These are phyloP conservation scores for Pestalotiopsis sp. DNA, from an alignment of 2,329 filamentous ascomycete species.

Conservation along the genomic window DNA sequence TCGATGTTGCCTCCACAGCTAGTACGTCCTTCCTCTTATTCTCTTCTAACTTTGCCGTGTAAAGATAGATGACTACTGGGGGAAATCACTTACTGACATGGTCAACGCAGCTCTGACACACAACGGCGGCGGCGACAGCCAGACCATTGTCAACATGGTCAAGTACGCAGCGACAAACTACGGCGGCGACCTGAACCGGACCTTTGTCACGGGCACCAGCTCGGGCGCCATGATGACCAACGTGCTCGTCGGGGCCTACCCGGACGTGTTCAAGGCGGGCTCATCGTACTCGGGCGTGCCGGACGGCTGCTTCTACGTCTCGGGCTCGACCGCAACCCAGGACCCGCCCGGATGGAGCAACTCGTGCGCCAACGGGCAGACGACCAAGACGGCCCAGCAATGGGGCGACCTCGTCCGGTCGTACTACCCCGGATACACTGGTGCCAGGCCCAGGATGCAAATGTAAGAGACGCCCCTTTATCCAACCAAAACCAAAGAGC, in stretches of 20 bases:
- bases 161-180: conserved; percentile 36
- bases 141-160: conserved; percentile 42
- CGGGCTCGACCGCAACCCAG: conserved; percentile 38
- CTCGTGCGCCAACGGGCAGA: conserved; percentile 54
- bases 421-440: conserved; percentile 56
- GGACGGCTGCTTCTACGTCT: conserved; percentile 23
- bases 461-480: conserved; percentile 26
- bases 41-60: no score
- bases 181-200: conserved; percentile 31
- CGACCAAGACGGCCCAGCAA: conserved; percentile 39
- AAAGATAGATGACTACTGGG: not conserved
- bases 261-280: conserved; percentile 49
- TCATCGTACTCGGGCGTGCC: conserved; percentile 49
- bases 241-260: conserved; percentile 49
- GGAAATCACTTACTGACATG: not conserved
- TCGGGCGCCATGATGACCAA: conserved; percentile 37
- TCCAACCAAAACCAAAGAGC: not conserved
- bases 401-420: conserved; percentile 44
- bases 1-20: conserved; percentile 59
- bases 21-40: conserved; percentile 22
- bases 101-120: conserved; percentile 26
- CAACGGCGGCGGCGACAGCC: conserved; percentile 39
- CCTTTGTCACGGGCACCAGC: conserved; percentile 34
- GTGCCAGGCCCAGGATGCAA: conserved; percentile 41
- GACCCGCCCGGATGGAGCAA: conserved; percentile 53